phyloP scores from a whole-genome alignment of 2,329 filamentous ascomycete genomes.

The Pseudogymnoascus sp. region DNA sequence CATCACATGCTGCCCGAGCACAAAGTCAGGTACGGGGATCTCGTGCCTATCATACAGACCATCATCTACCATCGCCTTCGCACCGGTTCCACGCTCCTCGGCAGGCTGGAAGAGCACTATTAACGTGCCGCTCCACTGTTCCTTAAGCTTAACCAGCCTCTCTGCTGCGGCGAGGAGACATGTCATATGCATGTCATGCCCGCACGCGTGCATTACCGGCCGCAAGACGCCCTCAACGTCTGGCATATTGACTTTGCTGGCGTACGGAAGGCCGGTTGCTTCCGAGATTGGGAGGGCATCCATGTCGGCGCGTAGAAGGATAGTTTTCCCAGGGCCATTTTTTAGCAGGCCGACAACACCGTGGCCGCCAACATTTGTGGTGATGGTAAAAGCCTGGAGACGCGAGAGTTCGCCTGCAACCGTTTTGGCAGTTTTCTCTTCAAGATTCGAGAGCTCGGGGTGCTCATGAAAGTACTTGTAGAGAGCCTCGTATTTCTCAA shows the following conservation, averaged over 20 bases:
- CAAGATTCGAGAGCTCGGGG: conserved; percentile 53
- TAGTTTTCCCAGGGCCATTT: conserved; percentile 48
- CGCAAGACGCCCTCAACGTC: conserved; percentile 40
- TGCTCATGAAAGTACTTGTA: conserved; percentile 54
- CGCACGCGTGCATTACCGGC: conserved; percentile 62
- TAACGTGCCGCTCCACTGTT: too few relatives aligned
- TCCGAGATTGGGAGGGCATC: conserved; percentile 55
- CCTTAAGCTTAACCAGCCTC: too few relatives aligned
- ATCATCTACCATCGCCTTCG: too few relatives aligned
- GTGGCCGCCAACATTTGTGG: conserved; percentile 48
- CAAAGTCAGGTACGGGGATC: conserved; percentile 39
- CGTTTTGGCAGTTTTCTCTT: conserved; percentile 43
- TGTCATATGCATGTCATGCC: conserved; percentile 60
- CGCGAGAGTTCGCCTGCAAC: conserved; percentile 36
- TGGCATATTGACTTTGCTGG: conserved; percentile 35
- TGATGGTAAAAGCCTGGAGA: conserved; percentile 36
- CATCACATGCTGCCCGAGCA: conserved; percentile 49
- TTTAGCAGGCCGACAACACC: conserved; percentile 49
- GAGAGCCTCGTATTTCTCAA: conserved; percentile 39
- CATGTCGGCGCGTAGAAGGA: conserved; percentile 56
- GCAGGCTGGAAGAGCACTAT: too few relatives aligned
- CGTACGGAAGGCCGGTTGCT: conserved; percentile 47
- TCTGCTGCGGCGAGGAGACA: conserved; percentile 49
- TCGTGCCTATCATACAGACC: too few relatives aligned
- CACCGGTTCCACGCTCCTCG: too few relatives aligned